A percentile compares a stretch with the other conserved stretches of the same genome.
phyloP scores from a whole-genome alignment of 371 early-diverging fungal species.

The Mucor racemosus region DNA sequence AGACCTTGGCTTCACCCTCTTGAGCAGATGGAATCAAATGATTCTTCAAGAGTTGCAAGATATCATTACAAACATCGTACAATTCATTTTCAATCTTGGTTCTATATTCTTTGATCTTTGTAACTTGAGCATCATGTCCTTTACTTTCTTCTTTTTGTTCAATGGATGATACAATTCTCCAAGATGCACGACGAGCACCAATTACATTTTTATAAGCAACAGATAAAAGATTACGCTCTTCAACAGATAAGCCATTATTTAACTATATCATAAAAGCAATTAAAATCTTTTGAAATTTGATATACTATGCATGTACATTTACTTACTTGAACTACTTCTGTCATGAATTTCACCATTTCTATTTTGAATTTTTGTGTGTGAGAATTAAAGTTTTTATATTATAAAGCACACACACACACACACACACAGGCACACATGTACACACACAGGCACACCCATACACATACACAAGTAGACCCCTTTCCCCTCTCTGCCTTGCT shows the following conservation, averaged over 20 bases:
- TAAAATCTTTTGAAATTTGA: too few species aligned
- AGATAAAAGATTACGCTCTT: constrained; percentile 98
- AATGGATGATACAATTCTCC: constrained; percentile 62
- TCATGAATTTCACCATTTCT: constrained; percentile 98
- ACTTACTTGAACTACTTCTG: constrained; percentile 70
- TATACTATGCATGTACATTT: too few species aligned
- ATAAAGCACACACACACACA: too few species aligned
- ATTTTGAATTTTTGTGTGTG: neutral
- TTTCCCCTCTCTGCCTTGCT: too few species aligned
- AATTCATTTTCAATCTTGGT: constrained; percentile 94
- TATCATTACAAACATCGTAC: constrained; percentile 93
- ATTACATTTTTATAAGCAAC: constrained; percentile 99
- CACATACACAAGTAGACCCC: too few species aligned
- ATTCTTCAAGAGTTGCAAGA: constrained; percentile 87
- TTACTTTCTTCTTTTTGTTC: constrained; percentile 97
- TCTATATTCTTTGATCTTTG: constrained; percentile 92
- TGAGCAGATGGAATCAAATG: constrained; percentile 87
- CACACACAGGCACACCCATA: too few species aligned
- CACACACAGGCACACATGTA: too few species aligned
- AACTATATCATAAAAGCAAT: constrained; percentile 31
- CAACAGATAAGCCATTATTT: constrained; percentile 84
- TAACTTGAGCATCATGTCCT: constrained; percentile 83
- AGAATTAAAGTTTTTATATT: too few species aligned
- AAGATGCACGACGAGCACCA: constrained; percentile 98
- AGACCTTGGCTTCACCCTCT: constrained; percentile 96